A percentile compares a stretch with the other conserved stretches of the same genome.
These are phyloP conservation scores for Lactifluus echinatus DNA, from an alignment of 768 basidiomycete species.

Conservation along the genomic window DNA sequence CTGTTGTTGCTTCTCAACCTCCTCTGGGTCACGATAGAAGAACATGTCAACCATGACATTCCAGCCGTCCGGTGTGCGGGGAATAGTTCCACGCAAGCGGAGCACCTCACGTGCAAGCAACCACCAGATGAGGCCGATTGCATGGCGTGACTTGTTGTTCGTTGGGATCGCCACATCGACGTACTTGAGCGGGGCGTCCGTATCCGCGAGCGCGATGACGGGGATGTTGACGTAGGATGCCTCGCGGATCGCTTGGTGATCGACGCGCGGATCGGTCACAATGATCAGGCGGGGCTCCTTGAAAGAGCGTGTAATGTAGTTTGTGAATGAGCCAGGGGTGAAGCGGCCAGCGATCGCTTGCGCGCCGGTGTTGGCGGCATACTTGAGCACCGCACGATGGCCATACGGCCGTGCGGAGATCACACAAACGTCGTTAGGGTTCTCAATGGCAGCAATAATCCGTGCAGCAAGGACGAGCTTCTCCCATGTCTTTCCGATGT, in stretches of 20 bases:
- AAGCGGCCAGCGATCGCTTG: slow-evolving; percentile 99
- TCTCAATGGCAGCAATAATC: slow-evolving; percentile 94
- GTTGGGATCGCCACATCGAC: slow-evolving; percentile 98
- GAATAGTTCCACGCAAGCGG: slow-evolving; percentile 88
- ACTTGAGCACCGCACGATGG: slow-evolving; percentile 99
- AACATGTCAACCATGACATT: slow-evolving; percentile 99
- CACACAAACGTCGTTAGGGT: slow-evolving; percentile 96
- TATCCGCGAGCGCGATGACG: slow-evolving; percentile 98
- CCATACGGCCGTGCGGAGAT: slow-evolving; percentile 98
- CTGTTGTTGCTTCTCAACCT: slow-evolving; percentile 96
- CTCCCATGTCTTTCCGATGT: slow-evolving; percentile 99
- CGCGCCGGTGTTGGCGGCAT: slow-evolving; percentile 94
- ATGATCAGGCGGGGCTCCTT: slow-evolving; percentile 98
- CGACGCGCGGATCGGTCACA: slow-evolving; percentile 98
- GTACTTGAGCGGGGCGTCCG: slow-evolving; percentile 94
- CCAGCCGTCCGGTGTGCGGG: slow-evolving; percentile 89
- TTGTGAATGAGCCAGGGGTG: slow-evolving; percentile 98
- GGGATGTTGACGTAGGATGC: slow-evolving; percentile 99
- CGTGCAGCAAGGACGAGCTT: slow-evolving; percentile 98
- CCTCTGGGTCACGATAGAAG: slow-evolving; percentile 99
- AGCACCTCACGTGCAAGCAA: slow-evolving; percentile 95
- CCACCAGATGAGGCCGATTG: slow-evolving; percentile 97
- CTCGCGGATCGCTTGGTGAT: slow-evolving; percentile 99
- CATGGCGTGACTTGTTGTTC: slow-evolving; percentile 98
- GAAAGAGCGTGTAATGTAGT: slow-evolving; percentile 99